These are phyloP conservation scores for Spiromastix sp. DNA, from an alignment of 2,329 filamentous ascomycete genomes.

Conservation along the genomic window DNA sequence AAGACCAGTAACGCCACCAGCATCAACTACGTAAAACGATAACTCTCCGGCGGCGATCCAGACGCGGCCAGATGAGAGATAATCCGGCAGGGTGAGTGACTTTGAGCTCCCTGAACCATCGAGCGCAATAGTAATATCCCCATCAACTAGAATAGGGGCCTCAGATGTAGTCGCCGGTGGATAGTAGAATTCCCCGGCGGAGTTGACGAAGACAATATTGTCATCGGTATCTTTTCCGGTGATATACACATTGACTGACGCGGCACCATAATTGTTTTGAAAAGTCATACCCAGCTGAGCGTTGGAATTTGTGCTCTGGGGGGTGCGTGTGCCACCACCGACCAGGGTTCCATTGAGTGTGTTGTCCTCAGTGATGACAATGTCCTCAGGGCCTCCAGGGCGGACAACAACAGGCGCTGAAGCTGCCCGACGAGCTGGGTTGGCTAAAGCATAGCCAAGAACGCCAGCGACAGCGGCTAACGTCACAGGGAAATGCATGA, in stretches of 20 bases:
- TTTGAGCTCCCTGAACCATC: conserved; percentile 28
- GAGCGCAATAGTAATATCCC: conserved; percentile 35
- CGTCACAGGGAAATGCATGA: too few relatives aligned
- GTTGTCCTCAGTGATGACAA: too few relatives aligned
- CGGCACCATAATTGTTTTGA: too few relatives aligned
- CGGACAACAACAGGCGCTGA: too few relatives aligned
- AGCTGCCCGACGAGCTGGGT: too few relatives aligned
- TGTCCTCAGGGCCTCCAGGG: too few relatives aligned
- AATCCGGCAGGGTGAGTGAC: conserved; percentile 31
- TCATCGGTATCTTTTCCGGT: conserved; percentile 33
- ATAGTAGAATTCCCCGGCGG: conserved; percentile 34
- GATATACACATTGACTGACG: conserved; percentile 29
- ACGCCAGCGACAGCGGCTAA: too few relatives aligned
- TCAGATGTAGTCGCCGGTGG: conserved; percentile 28
- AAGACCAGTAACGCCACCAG: conserved; percentile 23
- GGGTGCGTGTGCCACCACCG: too few relatives aligned
- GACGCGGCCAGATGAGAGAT: conserved; percentile 33
- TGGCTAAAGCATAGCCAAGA: too few relatives aligned
- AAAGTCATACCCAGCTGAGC: too few relatives aligned
- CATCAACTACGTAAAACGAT: conserved; percentile 33
- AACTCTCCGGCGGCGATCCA: conserved; percentile 38
- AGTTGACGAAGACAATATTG: conserved; percentile 34
- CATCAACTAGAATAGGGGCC: conserved; percentile 27
- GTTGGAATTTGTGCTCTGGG: too few relatives aligned
- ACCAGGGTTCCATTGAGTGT: too few relatives aligned